Conservation (phyloP, 257 asterid species). For the Solanum arcanum region DNA sequence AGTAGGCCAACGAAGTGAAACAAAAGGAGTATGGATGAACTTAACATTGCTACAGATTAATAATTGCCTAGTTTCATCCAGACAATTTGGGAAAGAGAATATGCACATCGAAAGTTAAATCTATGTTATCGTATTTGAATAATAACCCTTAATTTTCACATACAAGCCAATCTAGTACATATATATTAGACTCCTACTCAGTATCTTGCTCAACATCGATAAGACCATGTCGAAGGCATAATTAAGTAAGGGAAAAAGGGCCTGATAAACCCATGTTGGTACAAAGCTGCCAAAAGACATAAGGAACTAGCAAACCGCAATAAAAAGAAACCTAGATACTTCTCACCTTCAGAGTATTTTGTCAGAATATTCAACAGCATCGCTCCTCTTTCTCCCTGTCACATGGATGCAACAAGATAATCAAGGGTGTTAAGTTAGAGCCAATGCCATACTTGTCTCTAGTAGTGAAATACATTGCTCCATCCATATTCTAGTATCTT, state of each 20-base stretch:
- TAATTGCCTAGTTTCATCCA: neutral
- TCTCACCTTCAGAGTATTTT: constrained; percentile 74
- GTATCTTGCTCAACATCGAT: neutral
- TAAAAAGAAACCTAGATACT: neutral
- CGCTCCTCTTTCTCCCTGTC: constrained; percentile 77
- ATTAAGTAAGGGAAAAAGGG: neutral
- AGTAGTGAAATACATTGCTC: neutral
- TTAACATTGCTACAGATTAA: neutral
- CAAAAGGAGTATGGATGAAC: neutral
- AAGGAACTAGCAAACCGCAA: neutral
- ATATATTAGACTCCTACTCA: neutral
- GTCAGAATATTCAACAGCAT: constrained; percentile 74
- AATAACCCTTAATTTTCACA: neutral
- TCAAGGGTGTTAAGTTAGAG: neutral
- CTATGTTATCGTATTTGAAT: neutral
- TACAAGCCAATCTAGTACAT: neutral
- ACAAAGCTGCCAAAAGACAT: neutral
- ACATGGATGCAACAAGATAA: neutral
- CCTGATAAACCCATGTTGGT: neutral
- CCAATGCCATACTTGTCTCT: neutral
- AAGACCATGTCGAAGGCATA: neutral
- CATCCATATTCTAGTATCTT: neutral
- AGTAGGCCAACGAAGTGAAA: neutral
- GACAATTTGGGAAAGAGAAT: neutral
- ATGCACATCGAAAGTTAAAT: neutral